Conservation (phyloP, 345 rosid genomes). For the Toxicodendron radicans region DNA sequence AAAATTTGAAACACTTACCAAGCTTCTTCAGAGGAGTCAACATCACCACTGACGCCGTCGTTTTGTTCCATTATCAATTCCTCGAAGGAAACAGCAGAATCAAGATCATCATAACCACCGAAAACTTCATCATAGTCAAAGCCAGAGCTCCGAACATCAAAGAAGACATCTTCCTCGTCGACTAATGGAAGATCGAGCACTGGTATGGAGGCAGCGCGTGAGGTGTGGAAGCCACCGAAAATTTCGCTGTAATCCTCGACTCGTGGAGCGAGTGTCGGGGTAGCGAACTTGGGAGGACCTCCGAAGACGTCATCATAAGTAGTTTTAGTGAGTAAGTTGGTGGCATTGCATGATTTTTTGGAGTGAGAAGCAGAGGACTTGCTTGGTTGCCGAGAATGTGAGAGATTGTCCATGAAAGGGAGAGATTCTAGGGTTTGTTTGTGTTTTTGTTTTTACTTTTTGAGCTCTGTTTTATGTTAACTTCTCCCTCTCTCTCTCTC, state of each 20-base stretch:
- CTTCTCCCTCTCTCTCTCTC: slow-evolving; percentile 13
- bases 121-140: slow-evolving; percentile 79
- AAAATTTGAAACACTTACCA: slow-evolving; percentile 46
- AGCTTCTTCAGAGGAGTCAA: slow-evolving; percentile 68
- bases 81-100: slow-evolving; percentile 62
- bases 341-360: slow-evolving; percentile 37
- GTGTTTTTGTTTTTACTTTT: neutral
- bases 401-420: slow-evolving; percentile 61
- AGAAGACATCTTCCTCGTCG: slow-evolving; percentile 44
- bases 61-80: slow-evolving; percentile 47
- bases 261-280: slow-evolving; percentile 70
- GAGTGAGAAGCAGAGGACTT: slow-evolving; percentile 25
- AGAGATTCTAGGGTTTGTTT: slow-evolving; percentile 29
- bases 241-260: slow-evolving; percentile 82
- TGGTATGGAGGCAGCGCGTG: slow-evolving; percentile 83
- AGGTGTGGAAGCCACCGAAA: slow-evolving; percentile 73
- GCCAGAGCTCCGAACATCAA: slow-evolving; percentile 64
- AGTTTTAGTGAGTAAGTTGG: slow-evolving; percentile 32
- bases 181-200: slow-evolving; percentile 81
- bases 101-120: slow-evolving; percentile 56
- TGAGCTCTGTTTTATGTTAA: slow-evolving; percentile 2
- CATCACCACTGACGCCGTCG: slow-evolving; percentile 36
- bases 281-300: slow-evolving; percentile 59
- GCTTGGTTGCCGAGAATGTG: slow-evolving; percentile 56
- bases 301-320: slow-evolving; percentile 80